Conservation (phyloP, 2,329 filamentous ascomycete species). For the Magnaporthiopsis incrustans region DNA sequence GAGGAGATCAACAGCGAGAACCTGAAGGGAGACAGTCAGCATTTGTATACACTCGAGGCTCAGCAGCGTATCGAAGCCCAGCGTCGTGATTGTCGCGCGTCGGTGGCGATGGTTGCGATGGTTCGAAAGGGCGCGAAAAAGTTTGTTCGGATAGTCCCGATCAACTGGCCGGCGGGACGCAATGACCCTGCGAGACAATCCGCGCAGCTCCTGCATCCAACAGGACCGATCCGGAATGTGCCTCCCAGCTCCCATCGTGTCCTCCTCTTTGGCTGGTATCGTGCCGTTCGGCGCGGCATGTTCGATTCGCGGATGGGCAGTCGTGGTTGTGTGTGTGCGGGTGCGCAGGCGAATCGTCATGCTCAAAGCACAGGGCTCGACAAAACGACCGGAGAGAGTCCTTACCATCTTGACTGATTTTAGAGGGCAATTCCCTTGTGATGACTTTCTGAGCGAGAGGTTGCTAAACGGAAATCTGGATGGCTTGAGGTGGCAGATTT, state of each 20-base stretch:
- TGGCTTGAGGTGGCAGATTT: slow-evolving; percentile 29
- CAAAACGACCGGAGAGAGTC: background rate
- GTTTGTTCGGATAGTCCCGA: background rate
- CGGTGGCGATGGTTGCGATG: background rate
- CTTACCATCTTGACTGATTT: slow-evolving; percentile 63
- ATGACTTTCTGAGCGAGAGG: slow-evolving; percentile 36
- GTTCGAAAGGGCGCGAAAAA: background rate
- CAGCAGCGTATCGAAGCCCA: slow-evolving; percentile 7
- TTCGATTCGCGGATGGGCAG: background rate
- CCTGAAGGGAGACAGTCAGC: slow-evolving; percentile 44
- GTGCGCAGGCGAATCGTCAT: background rate
- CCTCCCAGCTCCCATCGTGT: background rate
- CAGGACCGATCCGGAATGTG: background rate
- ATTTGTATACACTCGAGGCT: slow-evolving; percentile 5
- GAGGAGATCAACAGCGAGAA: slow-evolving; percentile 99
- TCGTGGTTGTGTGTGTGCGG: background rate
- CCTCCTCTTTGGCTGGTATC: slow-evolving; percentile 2
- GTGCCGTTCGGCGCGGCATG: background rate
- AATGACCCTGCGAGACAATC: background rate
- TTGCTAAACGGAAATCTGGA: slow-evolving; percentile 45
- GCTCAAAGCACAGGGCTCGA: background rate
- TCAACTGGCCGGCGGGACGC: background rate
- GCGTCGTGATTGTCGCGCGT: too few species aligned
- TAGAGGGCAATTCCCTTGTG: slow-evolving; percentile 28
- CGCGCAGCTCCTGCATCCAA: background rate